Percentiles rank a stretch among this genome's conserved stretches.
Evolutionary conservation across 371 early-diverging fungal genomes (phyloP).

Genomic region (Capniomyces stellatus): DNA sequence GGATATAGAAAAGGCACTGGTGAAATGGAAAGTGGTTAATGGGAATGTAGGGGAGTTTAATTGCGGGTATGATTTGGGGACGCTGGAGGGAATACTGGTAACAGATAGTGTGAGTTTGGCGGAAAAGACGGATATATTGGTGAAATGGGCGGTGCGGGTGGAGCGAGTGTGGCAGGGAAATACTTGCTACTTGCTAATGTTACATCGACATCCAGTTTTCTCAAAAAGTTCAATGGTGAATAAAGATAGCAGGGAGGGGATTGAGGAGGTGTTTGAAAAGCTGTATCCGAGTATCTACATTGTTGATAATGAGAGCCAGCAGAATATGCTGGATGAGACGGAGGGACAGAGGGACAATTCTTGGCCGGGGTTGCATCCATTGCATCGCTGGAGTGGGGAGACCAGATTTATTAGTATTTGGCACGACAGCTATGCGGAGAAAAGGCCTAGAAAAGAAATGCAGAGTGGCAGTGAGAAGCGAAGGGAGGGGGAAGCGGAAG

Average conservation of each 20-base stretch:
- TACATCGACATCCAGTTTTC: conserved; percentile 27
- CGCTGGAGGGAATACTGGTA: background rate
- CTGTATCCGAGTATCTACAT: conserved; percentile 10
- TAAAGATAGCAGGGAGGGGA: background rate
- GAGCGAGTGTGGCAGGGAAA: conserved; percentile 23
- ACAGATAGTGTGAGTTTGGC: background rate
- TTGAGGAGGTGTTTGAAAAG: conserved; percentile 7
- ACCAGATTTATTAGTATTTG: conserved; percentile 29
- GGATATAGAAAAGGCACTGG: conserved; percentile 32
- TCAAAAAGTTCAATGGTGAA: background rate
- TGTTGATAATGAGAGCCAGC: conserved; percentile 14
- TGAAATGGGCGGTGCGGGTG: conserved; percentile 3
- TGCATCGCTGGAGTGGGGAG: conserved; percentile 44
- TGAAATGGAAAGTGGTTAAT: conserved; percentile 33
- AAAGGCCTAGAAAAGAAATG: background rate
- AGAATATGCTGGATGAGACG: conserved; percentile 6
- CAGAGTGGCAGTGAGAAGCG: background rate
- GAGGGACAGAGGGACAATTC: background rate
- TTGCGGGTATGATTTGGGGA: background rate
- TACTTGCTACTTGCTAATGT: conserved; percentile 25
- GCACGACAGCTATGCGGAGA: conserved; percentile 14
- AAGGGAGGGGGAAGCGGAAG: background rate
- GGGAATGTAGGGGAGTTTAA: conserved; percentile 29
- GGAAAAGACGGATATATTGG: background rate
- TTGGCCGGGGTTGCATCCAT: conserved; percentile 26